phyloP scores from a whole-genome alignment of 2,329 filamentous ascomycete species.

The Lecanicillium sp. region DNA sequence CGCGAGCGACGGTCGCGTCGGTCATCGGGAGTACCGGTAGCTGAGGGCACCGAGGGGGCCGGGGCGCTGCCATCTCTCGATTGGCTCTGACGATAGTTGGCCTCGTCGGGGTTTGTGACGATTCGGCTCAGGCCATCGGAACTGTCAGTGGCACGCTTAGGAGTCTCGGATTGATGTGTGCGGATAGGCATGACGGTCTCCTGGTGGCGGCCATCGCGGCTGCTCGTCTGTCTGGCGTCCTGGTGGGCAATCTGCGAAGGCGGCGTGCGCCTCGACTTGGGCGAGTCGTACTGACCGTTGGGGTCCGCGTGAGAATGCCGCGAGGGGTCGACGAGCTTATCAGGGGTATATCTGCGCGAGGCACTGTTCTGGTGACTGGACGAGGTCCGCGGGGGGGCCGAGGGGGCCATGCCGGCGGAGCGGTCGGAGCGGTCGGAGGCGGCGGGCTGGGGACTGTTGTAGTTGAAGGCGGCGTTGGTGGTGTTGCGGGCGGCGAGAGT shows the following conservation, averaged over 20 bases:
- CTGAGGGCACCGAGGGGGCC: slow-evolving; percentile 39
- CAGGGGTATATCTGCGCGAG: slow-evolving; percentile 42
- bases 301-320: slow-evolving; percentile 33
- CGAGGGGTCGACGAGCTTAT: slow-evolving; percentile 38
- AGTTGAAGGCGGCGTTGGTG: slow-evolving; percentile 36
- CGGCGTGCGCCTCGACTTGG: slow-evolving; percentile 25
- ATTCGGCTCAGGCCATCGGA: slow-evolving; percentile 75
- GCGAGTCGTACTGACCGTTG: slow-evolving; percentile 23
- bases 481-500: slow-evolving; percentile 44
- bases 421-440: slow-evolving; percentile 40
- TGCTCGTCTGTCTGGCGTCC: slow-evolving; percentile 34
- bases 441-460: slow-evolving; percentile 35
- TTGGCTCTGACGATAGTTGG: slow-evolving; percentile 24
- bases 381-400: slow-evolving; percentile 75
- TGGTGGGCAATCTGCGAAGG: slow-evolving; percentile 23
- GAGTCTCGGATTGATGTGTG: slow-evolving; percentile 32
- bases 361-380: slow-evolving; percentile 50
- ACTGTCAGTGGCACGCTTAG: slow-evolving; percentile 64
- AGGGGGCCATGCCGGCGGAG: slow-evolving; percentile 58
- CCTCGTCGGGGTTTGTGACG: slow-evolving; percentile 37
- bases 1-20: slow-evolving; percentile 48
- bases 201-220: slow-evolving; percentile 34
- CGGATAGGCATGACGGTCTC: slow-evolving; percentile 40
- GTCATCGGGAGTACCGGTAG: slow-evolving; percentile 39
- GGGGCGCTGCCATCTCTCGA: slow-evolving; percentile 38